A percentile compares a stretch with the other conserved stretches of the same genome.
Evolutionary conservation across 345 rosid genomes (phyloP).

Genomic region (Gossypium australe): DNA sequence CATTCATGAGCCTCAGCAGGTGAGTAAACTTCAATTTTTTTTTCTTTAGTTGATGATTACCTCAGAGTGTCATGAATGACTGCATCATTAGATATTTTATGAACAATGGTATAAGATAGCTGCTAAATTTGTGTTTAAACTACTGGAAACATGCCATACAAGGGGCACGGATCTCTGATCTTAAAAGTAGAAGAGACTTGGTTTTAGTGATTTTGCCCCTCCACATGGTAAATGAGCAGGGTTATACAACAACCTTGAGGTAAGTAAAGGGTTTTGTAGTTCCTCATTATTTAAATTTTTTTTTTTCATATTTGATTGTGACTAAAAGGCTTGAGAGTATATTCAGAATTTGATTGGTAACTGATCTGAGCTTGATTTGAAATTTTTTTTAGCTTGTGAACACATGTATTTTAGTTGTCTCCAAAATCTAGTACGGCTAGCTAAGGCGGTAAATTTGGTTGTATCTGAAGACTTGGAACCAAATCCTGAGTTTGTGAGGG

Average conservation of each 20-base stretch:
- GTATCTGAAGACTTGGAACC: not conserved
- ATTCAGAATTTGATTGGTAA: not conserved
- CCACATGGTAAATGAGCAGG: not conserved
- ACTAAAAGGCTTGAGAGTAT: not conserved
- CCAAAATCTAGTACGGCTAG: not conserved
- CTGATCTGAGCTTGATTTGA: constrained; percentile 1
- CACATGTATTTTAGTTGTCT: not conserved
- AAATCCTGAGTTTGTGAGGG: not conserved
- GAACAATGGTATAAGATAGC: not conserved
- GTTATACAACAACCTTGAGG: not conserved
- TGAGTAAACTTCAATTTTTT: constrained; percentile 24
- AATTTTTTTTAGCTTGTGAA: not conserved
- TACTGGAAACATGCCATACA: not conserved
- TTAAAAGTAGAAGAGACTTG: constrained; percentile 3
- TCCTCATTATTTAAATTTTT: not conserved
- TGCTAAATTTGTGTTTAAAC: constrained; percentile 4
- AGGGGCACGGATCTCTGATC: not conserved
- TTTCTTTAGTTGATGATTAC: not conserved
- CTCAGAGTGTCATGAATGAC: not conserved
- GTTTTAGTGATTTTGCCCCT: not conserved
- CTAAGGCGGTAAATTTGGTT: not conserved
- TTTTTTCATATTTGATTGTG: not conserved
- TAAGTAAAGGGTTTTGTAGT: not conserved
- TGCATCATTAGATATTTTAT: not conserved
- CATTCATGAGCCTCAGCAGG: constrained; percentile 26